Base-by-base conservation (phyloP, 2,329 filamentous ascomycete species). In the Fusarium graminum region DNA sequence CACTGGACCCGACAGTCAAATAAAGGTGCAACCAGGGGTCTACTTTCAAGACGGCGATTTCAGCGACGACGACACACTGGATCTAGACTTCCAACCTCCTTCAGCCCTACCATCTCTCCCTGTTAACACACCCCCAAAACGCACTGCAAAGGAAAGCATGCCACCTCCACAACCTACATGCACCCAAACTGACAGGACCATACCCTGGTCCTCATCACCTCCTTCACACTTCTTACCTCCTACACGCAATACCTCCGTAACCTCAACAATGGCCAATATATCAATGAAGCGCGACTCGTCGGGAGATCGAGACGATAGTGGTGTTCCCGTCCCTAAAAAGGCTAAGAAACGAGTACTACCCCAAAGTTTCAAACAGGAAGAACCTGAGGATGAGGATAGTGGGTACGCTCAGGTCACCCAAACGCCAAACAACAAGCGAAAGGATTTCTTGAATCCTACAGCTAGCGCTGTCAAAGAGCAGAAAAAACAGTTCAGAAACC, bases 41-140 rank as follows among this genome's bases (percentile, higher is more conserved):
- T 86, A 85, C 61, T 91, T 93, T 65, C 86, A 88, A 60, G 91
- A 93, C 64, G 89, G 94, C 70, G 94, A 97, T 74, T 95, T 97
- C 68, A 92, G 93, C 71, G 92, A 94, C 74, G 93, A 97, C 69
- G 85, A 90, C 19, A 86, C 93, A 54, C 81, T 97, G 25, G 91
- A 92, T 63, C 78, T 91, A 19, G 86, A 93, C 64, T 85, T 88
- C 50, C 84, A 91, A 59, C 83, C 87, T 59, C 87, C 89, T 0
- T 77, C 81, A 2, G 80, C 85, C 3, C 81, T 87, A 5, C 82
- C 82, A 9, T 16, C 78, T 69, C 67, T 70, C 7, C 76, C 71
- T 65, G 53, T 70, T 4, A 28, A 36, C 19, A 58, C 69, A 58
- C 39, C 63, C 28, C 29, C 71, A n/a, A 67, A 69, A 53, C 60